A percentile compares a stretch with the other conserved stretches of the same genome.
Evolutionary conservation across 176 grass and related monocot species (phyloP).

Genomic region (Tillandsia leiboldiana): DNA sequence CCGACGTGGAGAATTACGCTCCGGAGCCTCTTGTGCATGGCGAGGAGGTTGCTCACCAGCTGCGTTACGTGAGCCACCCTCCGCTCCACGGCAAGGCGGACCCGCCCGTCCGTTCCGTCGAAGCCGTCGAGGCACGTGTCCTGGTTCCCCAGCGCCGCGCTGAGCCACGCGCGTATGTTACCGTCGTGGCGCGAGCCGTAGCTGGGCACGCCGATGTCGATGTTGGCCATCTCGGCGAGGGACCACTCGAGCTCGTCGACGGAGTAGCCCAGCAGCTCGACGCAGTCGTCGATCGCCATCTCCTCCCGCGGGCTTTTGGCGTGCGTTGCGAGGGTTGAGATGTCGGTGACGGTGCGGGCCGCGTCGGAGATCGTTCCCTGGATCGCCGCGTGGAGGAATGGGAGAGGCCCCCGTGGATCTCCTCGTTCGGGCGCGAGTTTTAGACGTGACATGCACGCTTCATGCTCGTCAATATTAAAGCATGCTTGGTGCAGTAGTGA

Average conservation of each 20-base stretch:
- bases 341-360: conserved; percentile 22
- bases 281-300: conserved; percentile 74
- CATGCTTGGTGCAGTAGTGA: conserved; percentile 75
- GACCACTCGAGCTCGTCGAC: conserved; percentile 79
- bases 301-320: conserved; percentile 45
- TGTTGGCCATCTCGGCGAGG: conserved; percentile 42
- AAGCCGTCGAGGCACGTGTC: conserved; percentile 84
- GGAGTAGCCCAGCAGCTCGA: conserved; percentile 77
- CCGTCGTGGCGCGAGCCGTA: conserved; percentile 29
- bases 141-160: conserved; percentile 70
- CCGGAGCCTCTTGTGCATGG: conserved; percentile 51
- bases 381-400: conserved; percentile 69
- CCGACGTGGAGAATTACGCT: conserved; percentile 39
- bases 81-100: conserved; percentile 29
- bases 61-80: conserved; percentile 47
- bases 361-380: conserved; percentile 58
- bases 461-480: conserved; percentile 37
- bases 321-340: conserved; percentile 34
- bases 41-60: conserved; percentile 82
- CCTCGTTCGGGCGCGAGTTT: conserved; percentile 24
- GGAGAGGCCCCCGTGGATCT: conserved; percentile 35
- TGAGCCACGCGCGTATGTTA: conserved; percentile 68
- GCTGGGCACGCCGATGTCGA: background rate
- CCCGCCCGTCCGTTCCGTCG: conserved; percentile 46
- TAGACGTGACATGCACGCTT: conserved; percentile 46